A percentile compares a stretch with the other conserved stretches of the same genome.
These are phyloP conservation scores for Blastocystis sp. DNA, from an alignment of 352 stramenopile genomes.

Conservation along the genomic window DNA sequence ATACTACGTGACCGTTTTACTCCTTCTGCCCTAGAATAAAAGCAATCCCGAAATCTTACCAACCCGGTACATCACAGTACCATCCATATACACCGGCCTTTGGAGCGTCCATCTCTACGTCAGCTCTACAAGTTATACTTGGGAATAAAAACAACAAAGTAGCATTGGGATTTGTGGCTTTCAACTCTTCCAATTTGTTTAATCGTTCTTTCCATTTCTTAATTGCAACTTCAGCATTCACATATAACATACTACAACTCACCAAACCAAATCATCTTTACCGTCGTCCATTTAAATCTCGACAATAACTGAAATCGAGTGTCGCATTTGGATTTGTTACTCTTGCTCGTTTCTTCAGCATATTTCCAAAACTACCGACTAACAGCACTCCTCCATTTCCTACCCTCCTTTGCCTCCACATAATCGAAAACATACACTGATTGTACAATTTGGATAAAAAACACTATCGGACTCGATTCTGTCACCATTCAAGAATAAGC, in stretches of 20 bases:
- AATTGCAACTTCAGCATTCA: conserved; percentile 58
- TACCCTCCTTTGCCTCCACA: conserved; percentile 62
- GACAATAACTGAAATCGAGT: conserved; percentile 56
- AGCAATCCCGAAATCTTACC: not conserved
- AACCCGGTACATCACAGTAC: conserved; percentile 61
- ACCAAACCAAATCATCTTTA: not conserved
- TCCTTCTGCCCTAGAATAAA: conserved; percentile 31
- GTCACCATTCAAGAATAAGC: conserved; percentile 35
- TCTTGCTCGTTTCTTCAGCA: conserved; percentile 60
- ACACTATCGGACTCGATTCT: not conserved
- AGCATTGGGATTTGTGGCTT: conserved; percentile 21
- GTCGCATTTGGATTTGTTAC: conserved; percentile 59
- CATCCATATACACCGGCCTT: conserved; percentile 59
- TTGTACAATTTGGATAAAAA: not conserved
- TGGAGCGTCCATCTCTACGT: conserved; percentile 57
- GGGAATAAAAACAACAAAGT: not conserved
- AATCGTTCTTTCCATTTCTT: conserved; percentile 65
- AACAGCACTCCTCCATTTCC: not conserved
- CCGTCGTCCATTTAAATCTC: conserved; percentile 64
- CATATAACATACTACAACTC: conserved; percentile 22
- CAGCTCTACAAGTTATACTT: not conserved
- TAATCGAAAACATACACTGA: conserved; percentile 7
- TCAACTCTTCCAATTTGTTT: conserved; percentile 62
- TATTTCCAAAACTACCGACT: conserved; percentile 25
- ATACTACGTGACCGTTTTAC: conserved; percentile 47